Evolutionary conservation across 805 yeast genomes (phyloP).

Genomic region (Wickerhamiella shivajii): DNA sequence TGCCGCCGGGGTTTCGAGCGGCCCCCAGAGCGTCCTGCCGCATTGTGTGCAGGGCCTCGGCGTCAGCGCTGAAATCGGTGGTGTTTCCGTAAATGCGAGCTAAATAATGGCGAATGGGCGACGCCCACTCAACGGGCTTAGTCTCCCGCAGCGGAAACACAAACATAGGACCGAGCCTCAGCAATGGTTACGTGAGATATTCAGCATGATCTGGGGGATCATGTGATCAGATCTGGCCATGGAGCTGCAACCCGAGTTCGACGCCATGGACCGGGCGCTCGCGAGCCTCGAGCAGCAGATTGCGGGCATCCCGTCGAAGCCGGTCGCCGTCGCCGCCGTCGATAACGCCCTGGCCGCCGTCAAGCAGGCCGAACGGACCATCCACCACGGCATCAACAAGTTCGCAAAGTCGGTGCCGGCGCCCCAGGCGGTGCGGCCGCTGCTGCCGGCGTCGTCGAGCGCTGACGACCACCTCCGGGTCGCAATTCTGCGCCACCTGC

Average conservation of each 20-base stretch:
- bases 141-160: constrained; percentile 31
- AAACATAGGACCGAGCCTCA: constrained; percentile 16
- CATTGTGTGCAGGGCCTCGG: constrained; percentile 38
- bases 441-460: neutral
- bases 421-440: neutral
- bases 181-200: neutral
- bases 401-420: constrained; percentile 16
- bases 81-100: constrained; percentile 47
- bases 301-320: neutral
- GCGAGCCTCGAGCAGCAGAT: too few species aligned
- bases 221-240: too few species aligned
- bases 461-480: constrained; percentile 13
- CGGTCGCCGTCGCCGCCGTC: neutral
- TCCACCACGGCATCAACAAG: constrained; percentile 19
- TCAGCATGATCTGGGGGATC: constrained; percentile 1
- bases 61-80: constrained; percentile 43
- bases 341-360: neutral
- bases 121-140: constrained; percentile 49
- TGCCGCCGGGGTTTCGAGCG: constrained; percentile 30
- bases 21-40: constrained; percentile 45
- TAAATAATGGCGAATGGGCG: constrained; percentile 45
- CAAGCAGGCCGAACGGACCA: constrained; percentile 19
- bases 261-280: too few species aligned
- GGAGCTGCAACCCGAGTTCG: too few species aligned
- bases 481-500: constrained; percentile 34